A percentile compares a stretch with the other conserved stretches of the same genome.
These are phyloP conservation scores for Candida caryicola DNA, from an alignment of 805 yeast species.

Conservation along the genomic window DNA sequence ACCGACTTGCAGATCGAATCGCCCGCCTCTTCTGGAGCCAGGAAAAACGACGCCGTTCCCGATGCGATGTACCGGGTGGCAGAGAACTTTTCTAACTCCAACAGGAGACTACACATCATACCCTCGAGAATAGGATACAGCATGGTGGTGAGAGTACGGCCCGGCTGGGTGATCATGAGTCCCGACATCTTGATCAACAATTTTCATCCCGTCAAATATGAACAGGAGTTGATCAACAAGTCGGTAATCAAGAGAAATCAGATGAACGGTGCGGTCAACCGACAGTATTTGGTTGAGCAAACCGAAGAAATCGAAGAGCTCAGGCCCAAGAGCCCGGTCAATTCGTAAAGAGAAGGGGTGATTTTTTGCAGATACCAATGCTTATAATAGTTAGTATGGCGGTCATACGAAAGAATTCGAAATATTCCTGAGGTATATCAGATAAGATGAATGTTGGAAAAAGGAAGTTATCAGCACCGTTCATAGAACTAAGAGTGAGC, in stretches of 20 bases:
- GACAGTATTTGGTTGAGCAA: conserved; percentile 55
- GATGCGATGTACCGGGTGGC: conserved; percentile 74
- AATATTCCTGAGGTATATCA: conserved; percentile 9
- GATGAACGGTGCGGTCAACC: conserved; percentile 21
- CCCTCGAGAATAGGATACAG: conserved; percentile 69
- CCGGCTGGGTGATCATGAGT: conserved; percentile 88
- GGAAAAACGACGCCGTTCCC: conserved; percentile 45
- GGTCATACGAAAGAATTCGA: neutral
- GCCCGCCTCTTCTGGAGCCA: conserved; percentile 7
- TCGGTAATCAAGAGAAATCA: conserved; percentile 26
- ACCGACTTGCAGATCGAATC: conserved; percentile 79
- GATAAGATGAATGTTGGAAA: conserved; percentile 49
- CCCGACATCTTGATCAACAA: conserved; percentile 80
- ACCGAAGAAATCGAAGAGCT: conserved; percentile 71
- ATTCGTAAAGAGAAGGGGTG: neutral
- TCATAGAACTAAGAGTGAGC: conserved; percentile 51
- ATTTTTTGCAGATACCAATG: neutral
- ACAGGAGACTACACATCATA: conserved; percentile 78
- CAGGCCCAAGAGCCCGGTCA: conserved; percentile 77
- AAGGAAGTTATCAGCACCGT: conserved; percentile 49
- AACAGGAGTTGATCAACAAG: conserved; percentile 28
- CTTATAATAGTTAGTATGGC: conserved; percentile 3
- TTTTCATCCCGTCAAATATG: conserved; percentile 42
- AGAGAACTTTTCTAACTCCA: conserved; percentile 84
- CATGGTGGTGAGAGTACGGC: conserved; percentile 61